A percentile compares a stretch with the other conserved stretches of the same genome.
Evolutionary conservation across 805 yeast genomes (phyloP).

Genomic region (Yarrowia keelungensis): DNA sequence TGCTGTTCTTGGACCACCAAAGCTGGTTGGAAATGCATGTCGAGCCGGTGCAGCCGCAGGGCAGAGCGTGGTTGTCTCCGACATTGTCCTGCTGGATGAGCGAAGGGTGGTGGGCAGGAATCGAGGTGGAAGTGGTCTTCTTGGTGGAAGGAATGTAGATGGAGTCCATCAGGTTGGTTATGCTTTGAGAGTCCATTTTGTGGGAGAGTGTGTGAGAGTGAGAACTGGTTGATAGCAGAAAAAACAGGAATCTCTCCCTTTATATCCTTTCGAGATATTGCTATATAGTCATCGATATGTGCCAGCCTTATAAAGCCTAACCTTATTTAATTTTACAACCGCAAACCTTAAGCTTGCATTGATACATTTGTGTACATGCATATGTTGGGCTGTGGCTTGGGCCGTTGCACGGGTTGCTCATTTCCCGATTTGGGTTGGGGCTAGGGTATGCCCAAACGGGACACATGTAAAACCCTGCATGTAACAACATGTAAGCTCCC

Average conservation of each 20-base stretch:
- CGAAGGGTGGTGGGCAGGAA: conserved; percentile 40
- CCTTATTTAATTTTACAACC: conserved; percentile 20
- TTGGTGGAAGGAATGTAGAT: conserved; percentile 38
- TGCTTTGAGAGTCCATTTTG: conserved; percentile 38
- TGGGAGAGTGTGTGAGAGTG: neutral
- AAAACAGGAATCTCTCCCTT: neutral
- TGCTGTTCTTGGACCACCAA: conserved; percentile 35
- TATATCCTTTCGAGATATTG: conserved; percentile 4
- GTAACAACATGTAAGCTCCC: conserved; percentile 34
- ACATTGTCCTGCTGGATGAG: conserved; percentile 38
- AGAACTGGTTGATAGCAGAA: neutral
- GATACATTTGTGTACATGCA: conserved; percentile 19
- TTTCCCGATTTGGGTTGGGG: conserved; percentile 14
- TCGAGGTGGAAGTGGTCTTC: neutral
- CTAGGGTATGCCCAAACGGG: conserved; percentile 5
- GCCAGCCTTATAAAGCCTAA: conserved; percentile 24
- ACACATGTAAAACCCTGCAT: conserved; percentile 22
- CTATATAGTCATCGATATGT: conserved; percentile 23
- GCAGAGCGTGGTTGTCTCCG: conserved; percentile 15
- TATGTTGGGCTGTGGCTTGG: conserved; percentile 20
- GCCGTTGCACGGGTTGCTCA: conserved; percentile 26
- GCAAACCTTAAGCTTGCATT: neutral
- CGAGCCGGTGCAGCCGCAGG: conserved; percentile 38
- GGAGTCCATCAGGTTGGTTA: conserved; percentile 36
- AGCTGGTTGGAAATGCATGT: conserved; percentile 33